Evolutionary conservation across 352 stramenopile species (phyloP).

Genomic region (Aphanomyces astaci): DNA sequence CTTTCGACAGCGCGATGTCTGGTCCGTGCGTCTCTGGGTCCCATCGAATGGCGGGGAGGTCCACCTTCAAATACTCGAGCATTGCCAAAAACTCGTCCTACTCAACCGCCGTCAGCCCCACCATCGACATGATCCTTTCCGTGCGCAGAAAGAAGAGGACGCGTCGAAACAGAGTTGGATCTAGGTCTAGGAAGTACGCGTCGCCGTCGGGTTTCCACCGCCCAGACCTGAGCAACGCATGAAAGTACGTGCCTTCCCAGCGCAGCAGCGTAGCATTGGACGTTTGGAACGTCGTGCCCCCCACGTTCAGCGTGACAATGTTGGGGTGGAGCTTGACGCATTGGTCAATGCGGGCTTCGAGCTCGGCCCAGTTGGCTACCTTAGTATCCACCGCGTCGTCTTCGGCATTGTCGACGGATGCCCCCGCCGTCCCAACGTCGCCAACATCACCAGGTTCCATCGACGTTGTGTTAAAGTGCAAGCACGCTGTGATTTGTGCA

Average conservation of each 20-base stretch:
- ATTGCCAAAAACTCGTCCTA: not conserved
- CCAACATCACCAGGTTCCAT: too few relatives aligned
- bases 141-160: slow-evolving; percentile 17
- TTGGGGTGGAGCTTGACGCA: not conserved
- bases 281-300: slow-evolving; percentile 4
- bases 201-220: slow-evolving; percentile 10
- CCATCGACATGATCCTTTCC: slow-evolving; percentile 7
- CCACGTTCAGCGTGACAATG: slow-evolving; percentile 12
- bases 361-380: not conserved
- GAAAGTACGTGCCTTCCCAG: slow-evolving; percentile 16
- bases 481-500: too few relatives aligned
- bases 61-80: slow-evolving; percentile 2
- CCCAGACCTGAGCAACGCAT: slow-evolving; percentile 11
- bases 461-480: too few relatives aligned
- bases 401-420: too few relatives aligned
- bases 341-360: not conserved
- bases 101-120: not conserved
- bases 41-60: not conserved
- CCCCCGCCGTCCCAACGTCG: too few relatives aligned
- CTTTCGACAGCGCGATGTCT: not conserved
- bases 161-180: slow-evolving; percentile 4
- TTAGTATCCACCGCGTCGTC: too few relatives aligned
- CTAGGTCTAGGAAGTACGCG: not conserved
- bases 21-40: not conserved
- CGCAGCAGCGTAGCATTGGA: slow-evolving; percentile 15